Evolutionary conservation across 1,139 yeast genomes (phyloP), one percentile per base, ranked within the genome.

Genomic region (Hyphopichia khmerensis): DNA sequence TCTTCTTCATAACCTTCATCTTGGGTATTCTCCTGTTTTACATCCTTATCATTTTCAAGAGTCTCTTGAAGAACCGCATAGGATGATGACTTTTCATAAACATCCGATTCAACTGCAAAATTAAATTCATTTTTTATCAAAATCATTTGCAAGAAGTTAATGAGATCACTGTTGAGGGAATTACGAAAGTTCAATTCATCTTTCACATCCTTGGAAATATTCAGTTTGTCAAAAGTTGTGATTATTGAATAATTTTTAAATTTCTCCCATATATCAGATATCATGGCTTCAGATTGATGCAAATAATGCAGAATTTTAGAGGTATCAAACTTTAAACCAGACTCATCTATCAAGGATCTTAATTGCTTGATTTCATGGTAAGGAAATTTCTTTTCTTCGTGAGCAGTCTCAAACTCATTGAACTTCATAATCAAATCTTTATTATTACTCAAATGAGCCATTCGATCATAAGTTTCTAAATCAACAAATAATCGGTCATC

Each of bases 251-350:
- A 47, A 26, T 61, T 59, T 45, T 66, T 65, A 21, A 81, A 64
- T 9, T 53, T 51, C 24, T 69, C 61, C 57, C 60, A 57, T 8
- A 51, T 36, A 3, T 41, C 36, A 8, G 44, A 37, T 7, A 75
- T 55, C 85, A 87, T 82, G 1, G 59, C 59, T 40, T 73, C 79
- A 5, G 69, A 59, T 13, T 48, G 47, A 17, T 39, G 16, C 47
- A 71, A 41, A 5, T 55, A 55, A 30, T 60, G 62, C 11, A 51
- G 38, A 1, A 62, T 49, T 2, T 53, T 55, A 39, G 47, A 40
- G 4, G 51, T 37, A 31, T 57, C 52, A 40, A 67, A 60, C 19
- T 52, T 48, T 23, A 69, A 55, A 1, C 64, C 65, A 3, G 67
- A 56, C 23, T 60, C 67, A 4, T 45, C 44, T 1, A 67, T 45